Conservation (phyloP, 2,329 filamentous ascomycete genomes). For the Phialocephala sp. region DNA sequence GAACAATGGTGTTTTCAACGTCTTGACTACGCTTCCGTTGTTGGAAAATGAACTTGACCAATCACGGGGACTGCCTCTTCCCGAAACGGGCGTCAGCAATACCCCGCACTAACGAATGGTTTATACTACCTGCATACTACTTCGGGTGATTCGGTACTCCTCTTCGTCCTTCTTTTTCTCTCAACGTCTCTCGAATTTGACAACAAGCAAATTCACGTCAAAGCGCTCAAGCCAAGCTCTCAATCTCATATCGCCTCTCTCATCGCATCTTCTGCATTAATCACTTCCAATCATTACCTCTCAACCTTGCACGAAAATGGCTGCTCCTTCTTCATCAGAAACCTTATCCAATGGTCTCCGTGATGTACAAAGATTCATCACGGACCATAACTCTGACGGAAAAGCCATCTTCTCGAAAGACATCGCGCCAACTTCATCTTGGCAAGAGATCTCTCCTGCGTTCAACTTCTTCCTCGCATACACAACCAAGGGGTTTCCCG, state of each 20-base stretch:
- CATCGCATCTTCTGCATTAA: not conserved
- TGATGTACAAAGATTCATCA: slow-evolving; percentile 32
- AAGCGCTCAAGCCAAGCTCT: not conserved
- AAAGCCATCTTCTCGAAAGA: slow-evolving; percentile 29
- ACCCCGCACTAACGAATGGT: not conserved
- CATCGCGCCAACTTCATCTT: slow-evolving; percentile 21
- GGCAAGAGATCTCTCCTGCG: slow-evolving; percentile 21
- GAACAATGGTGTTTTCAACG: not conserved
- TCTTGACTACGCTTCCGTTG: not conserved
- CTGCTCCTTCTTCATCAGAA: slow-evolving; percentile 2
- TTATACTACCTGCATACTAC: no score
- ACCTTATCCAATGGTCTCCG: slow-evolving; percentile 30
- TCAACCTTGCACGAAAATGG: not conserved
- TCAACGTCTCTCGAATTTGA: not conserved
- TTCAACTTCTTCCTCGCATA: slow-evolving; percentile 34
- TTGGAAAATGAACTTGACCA: not conserved
- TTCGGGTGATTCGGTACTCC: not conserved
- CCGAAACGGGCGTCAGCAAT: not conserved
- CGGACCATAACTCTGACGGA: slow-evolving; percentile 25
- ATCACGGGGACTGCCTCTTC: not conserved
- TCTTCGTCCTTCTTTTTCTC: not conserved
- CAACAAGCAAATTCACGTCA: not conserved
- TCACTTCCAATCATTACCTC: not conserved
- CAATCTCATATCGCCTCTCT: not conserved
- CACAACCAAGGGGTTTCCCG: slow-evolving; percentile 32